Evolutionary conservation across 805 yeast species (phyloP).

Genomic region (Grigorovia jiainica): DNA sequence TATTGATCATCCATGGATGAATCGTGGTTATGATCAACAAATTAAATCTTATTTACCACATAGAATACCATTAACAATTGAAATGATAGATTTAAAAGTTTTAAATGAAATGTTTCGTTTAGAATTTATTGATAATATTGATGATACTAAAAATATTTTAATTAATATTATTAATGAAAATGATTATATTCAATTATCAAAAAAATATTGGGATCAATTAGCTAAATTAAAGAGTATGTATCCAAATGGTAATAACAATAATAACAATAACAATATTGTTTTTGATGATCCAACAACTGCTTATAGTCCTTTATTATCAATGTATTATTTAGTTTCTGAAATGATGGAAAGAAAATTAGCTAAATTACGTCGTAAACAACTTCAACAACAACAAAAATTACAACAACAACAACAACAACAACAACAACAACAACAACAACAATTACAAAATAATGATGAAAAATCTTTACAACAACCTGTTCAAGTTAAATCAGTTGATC

Average conservation of each 20-base stretch:
- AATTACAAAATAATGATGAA: neutral
- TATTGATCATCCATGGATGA: conserved; percentile 90
- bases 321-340: conserved; percentile 80
- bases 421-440: conserved; percentile 5
- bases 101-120: conserved; percentile 65
- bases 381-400: conserved; percentile 13
- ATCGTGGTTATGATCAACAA: conserved; percentile 68
- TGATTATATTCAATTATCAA: conserved; percentile 38
- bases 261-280: too few species aligned
- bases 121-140: conserved; percentile 64
- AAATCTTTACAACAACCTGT: conserved; percentile 3
- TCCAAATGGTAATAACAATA: conserved; percentile 3
- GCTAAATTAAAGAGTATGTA: conserved; percentile 5
- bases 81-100: conserved; percentile 40
- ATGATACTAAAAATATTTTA: conserved; percentile 47
- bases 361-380: conserved; percentile 30
- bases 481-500: neutral
- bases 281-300: conserved; percentile 76
- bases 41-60: conserved; percentile 63
- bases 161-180: conserved; percentile 49
- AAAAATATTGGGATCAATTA: conserved; percentile 22
- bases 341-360: conserved; percentile 62
- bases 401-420: conserved; percentile 9
- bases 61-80: conserved; percentile 53
- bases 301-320: conserved; percentile 80